phyloP scores from a whole-genome alignment of 331 rosid genomes.

The Quercus phellos region DNA sequence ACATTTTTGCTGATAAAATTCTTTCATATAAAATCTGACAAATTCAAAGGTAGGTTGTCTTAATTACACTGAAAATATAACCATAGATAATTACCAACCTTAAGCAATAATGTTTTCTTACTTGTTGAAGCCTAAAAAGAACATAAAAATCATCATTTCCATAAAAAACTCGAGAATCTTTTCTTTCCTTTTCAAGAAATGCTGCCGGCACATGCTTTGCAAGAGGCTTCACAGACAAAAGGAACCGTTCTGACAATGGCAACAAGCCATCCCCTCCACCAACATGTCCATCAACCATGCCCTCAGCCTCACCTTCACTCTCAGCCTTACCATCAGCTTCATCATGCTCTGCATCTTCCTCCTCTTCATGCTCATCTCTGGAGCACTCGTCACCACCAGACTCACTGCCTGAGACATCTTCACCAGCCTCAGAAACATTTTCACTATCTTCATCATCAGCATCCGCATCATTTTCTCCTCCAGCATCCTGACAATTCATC shows the following conservation, averaged over 20 bases:
- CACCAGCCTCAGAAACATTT: constrained; percentile 89
- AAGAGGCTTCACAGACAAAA: constrained; percentile 77
- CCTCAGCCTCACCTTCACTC: constrained; percentile 98
- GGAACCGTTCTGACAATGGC: constrained; percentile 70
- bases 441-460: constrained; percentile 95
- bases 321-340: constrained; percentile 86
- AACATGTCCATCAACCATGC: constrained; percentile 60
- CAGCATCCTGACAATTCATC: constrained; percentile 45
- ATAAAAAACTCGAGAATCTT: constrained; percentile 61
- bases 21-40: constrained; percentile 80
- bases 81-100: not conserved
- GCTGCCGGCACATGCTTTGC: constrained; percentile 61
- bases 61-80: constrained; percentile 3
- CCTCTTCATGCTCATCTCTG: constrained; percentile 76
- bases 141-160: constrained; percentile 91
- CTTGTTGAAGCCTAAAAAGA: constrained; percentile 95
- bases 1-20: constrained; percentile 70
- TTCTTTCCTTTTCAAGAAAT: constrained; percentile 46
- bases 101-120: constrained; percentile 32
- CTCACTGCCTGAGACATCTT: constrained; percentile 86
- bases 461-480: constrained; percentile 75
- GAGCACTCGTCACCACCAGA: constrained; percentile 96
- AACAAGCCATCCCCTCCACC: constrained; percentile 63
- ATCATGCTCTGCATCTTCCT: constrained; percentile 68
- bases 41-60: constrained; percentile 25